Evolutionary conservation across 495 filamentous ascomycete genomes (phyloP), one percentile per base, ranked within the genome.

Genomic region (Clohesyomyces aquaticus): DNA sequence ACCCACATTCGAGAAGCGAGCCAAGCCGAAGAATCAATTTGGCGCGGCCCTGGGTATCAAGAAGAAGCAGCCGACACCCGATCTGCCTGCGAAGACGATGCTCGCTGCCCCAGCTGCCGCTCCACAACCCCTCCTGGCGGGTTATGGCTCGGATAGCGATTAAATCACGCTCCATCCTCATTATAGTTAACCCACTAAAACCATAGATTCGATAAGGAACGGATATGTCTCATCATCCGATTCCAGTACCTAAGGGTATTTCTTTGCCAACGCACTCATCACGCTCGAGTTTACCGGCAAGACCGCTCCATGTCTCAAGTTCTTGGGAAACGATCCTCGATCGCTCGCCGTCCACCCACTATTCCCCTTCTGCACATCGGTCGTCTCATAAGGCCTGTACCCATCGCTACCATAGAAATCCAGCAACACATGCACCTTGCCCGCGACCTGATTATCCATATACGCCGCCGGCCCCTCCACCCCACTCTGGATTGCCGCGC

Each of bases 1-100:
- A 2, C 55, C 61, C 1, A 43, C 38, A 6, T 69, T 69, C 25
- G 56, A 51, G 51, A 61, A 63, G 47, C 25, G 28, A 25, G 29
- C 46, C 18, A 64, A 60, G 38, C 18, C 23, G 22, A 70, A 67
- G 45, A 70, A 63, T 49, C 43, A 68, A 56, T 79, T 87, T 53
- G 73, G 80, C 10, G 87, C 86, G 28, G 75, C 85, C 26, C 71
- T 96, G 63, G 93, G 93, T 0, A 97, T 96, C 71, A 98, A 96
- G 81, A 96, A 92, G 82, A 96, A 95, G 79, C n/a, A n/a, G n/a
- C n/a, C n/a, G n/a, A n/a, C n/a, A n/a, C 18, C 38, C 3, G 35
- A 19, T 6, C 29, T 27, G 25, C 19, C 53, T 14, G 27, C 51
- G 29, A 10, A 29, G 6, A 6, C 62, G 18, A 2, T 52, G 12